Evolutionary conservation across 2,329 filamentous ascomycete genomes (phyloP).

Genomic region (Hypoxylon sp.): DNA sequence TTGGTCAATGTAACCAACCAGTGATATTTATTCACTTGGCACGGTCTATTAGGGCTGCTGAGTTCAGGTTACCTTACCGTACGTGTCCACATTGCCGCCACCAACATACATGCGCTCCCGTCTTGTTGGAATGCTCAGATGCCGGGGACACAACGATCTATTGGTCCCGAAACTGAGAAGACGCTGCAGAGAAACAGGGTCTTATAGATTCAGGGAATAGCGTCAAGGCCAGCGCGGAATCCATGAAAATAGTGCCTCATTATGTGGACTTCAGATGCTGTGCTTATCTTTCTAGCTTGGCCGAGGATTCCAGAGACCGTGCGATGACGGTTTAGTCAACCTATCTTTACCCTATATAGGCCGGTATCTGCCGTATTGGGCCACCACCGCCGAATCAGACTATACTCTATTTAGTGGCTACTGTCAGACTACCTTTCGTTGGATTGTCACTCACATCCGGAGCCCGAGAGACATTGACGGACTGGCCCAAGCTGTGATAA

Average conservation of each 20-base stretch:
- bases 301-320: constrained; percentile 24
- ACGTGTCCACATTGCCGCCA: constrained; percentile 12
- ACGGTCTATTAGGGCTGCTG: constrained; percentile 22
- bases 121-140: constrained; percentile 10
- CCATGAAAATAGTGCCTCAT: constrained; percentile 18
- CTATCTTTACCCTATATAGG: constrained; percentile 35
- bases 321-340: constrained; percentile 26
- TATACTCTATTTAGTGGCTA: constrained; percentile 36
- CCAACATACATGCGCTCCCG: constrained; percentile 22
- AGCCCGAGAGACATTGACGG: constrained; percentile 18
- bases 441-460: constrained; percentile 22
- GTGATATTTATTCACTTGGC: constrained; percentile 27
- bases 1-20: constrained; percentile 1
- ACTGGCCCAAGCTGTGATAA: constrained; percentile 28
- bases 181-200: constrained; percentile 17
- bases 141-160: constrained; percentile 1
- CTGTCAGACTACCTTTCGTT: constrained; percentile 33
- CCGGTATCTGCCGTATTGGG: constrained; percentile 29
- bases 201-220: constrained; percentile 14
- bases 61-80: constrained; percentile 13
- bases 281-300: constrained; percentile 34
- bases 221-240: constrained; percentile 25
- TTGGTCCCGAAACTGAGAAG: constrained; percentile 17
- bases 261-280: constrained; percentile 13
- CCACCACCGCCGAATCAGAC: constrained; percentile 28